A percentile compares a stretch with the other conserved stretches of the same genome.
Evolutionary conservation across 257 asterid genomes (phyloP).

Genomic region (Primulina eburnea): DNA sequence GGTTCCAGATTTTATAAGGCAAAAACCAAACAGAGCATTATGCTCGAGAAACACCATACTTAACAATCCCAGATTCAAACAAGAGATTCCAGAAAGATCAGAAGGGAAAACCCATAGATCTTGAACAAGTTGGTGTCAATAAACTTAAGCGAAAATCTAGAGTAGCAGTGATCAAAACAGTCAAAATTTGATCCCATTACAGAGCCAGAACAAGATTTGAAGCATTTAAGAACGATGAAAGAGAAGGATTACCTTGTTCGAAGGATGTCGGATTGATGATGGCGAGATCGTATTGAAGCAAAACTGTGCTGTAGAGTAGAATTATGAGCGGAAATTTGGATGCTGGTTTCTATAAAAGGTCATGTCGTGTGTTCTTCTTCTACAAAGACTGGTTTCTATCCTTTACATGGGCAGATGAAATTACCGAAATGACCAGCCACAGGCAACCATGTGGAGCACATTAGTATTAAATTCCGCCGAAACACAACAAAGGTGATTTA

Average conservation of each 20-base stretch:
- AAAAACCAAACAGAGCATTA: not conserved
- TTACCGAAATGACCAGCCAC: constrained; percentile 31
- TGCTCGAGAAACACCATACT: not conserved
- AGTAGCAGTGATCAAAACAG: not conserved
- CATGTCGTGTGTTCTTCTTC: not conserved
- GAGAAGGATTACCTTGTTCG: constrained; percentile 18
- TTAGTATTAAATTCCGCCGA: too few species aligned
- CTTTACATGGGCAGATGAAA: constrained; percentile 1
- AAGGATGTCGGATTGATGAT: not conserved
- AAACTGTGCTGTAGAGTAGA: not conserved
- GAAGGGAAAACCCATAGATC: not conserved
- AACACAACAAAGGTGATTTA: too few species aligned
- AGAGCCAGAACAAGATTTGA: not conserved
- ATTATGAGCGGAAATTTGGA: constrained; percentile 20
- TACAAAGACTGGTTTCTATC: not conserved
- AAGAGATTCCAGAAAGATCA: constrained; percentile 1
- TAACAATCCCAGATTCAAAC: not conserved
- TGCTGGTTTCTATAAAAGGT: constrained; percentile 12
- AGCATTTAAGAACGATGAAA: not conserved
- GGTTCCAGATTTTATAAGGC: not conserved
- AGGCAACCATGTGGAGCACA: too few species aligned
- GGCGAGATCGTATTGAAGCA: not conserved
- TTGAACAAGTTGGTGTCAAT: not conserved
- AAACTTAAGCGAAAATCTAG: not conserved
- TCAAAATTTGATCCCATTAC: not conserved